These are phyloP conservation scores for Lachnellula subtilissima DNA, from an alignment of 2,329 filamentous ascomycete species.

Conservation along the genomic window DNA sequence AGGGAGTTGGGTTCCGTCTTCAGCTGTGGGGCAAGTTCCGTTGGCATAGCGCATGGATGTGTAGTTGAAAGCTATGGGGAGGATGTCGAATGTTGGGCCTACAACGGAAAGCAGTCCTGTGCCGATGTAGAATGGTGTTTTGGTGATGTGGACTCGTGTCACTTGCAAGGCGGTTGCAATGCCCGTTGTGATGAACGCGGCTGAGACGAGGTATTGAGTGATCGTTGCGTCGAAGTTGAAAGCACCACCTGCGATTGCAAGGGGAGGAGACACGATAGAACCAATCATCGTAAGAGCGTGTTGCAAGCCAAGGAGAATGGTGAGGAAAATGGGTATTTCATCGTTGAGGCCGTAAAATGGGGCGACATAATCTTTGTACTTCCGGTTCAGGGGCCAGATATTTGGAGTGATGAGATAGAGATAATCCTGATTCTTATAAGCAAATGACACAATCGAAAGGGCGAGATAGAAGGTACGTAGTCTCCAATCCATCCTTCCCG, in stretches of 20 bases:
- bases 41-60: slow-evolving; percentile 59
- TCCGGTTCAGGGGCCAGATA: slow-evolving; percentile 59
- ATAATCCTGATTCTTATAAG: slow-evolving; percentile 30
- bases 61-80: slow-evolving; percentile 59
- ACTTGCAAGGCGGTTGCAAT: slow-evolving; percentile 63
- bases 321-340: slow-evolving; percentile 61
- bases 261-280: slow-evolving; percentile 52
- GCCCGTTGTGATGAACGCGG: slow-evolving; percentile 63
- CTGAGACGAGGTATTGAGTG: slow-evolving; percentile 63
- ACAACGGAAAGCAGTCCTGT: slow-evolving; percentile 65
- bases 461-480: slow-evolving; percentile 29
- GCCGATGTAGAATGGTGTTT: slow-evolving; percentile 58
- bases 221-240: slow-evolving; percentile 52
- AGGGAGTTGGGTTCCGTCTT: slow-evolving; percentile 52
- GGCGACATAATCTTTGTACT: slow-evolving; percentile 41
- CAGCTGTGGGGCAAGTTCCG: slow-evolving; percentile 56
- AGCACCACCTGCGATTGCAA: slow-evolving; percentile 54
- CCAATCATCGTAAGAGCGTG: slow-evolving; percentile 65
- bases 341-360: slow-evolving; percentile 69
- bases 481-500: slow-evolving; percentile 37
- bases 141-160: slow-evolving; percentile 57
- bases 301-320: slow-evolving; percentile 63
- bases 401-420: slow-evolving; percentile 36
- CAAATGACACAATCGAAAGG: neutral
- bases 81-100: slow-evolving; percentile 62